phyloP scores from a whole-genome alignment of 1,139 yeast species.

The Taiozyma sp. region DNA sequence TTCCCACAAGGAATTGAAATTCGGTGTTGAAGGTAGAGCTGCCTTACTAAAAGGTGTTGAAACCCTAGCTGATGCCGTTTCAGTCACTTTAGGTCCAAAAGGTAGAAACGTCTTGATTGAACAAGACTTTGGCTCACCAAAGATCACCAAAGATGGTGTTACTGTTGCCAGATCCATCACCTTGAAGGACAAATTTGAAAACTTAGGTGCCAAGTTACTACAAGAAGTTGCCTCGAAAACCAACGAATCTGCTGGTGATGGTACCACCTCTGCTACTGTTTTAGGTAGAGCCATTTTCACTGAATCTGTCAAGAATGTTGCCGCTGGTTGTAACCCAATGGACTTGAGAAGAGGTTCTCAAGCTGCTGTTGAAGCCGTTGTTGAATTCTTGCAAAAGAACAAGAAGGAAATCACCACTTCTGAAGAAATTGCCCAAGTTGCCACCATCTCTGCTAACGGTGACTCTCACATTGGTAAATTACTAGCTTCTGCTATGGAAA shows the following conservation, averaged over 20 bases:
- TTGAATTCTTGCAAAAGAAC: slow-evolving; percentile 80
- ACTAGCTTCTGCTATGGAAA: slow-evolving; percentile 97
- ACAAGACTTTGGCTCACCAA: slow-evolving; percentile 96
- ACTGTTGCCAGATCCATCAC: slow-evolving; percentile 92
- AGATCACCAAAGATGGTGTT: slow-evolving; percentile 99
- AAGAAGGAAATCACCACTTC: slow-evolving; percentile 97
- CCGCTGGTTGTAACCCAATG: slow-evolving; percentile 99
- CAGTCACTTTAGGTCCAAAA: slow-evolving; percentile 96
- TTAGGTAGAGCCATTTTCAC: slow-evolving; percentile 96
- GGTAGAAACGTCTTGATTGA: slow-evolving; percentile 97
- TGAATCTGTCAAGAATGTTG: slow-evolving; percentile 96
- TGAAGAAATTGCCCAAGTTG: slow-evolving; percentile 97
- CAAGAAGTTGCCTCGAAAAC: slow-evolving; percentile 99
- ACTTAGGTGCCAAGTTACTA: slow-evolving; percentile 90
- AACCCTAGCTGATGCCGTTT: slow-evolving; percentile 93
- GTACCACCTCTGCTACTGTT: slow-evolving; percentile 98
- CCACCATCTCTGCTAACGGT: slow-evolving; percentile 98
- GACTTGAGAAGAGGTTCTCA: slow-evolving; percentile 98
- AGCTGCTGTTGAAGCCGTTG: slow-evolving; percentile 97
- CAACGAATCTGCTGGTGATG: slow-evolving; percentile 98
- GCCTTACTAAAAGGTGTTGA: slow-evolving; percentile 95
- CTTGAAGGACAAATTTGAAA: slow-evolving; percentile 90
- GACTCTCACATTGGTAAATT: slow-evolving; percentile 91
- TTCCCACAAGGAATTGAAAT: slow-evolving; percentile 93
- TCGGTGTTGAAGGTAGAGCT: slow-evolving; percentile 98